A percentile compares a stretch with the other conserved stretches of the same genome.
Evolutionary conservation across 2,329 filamentous ascomycete species (phyloP).

Genomic region (Paradendryphiella salina): DNA sequence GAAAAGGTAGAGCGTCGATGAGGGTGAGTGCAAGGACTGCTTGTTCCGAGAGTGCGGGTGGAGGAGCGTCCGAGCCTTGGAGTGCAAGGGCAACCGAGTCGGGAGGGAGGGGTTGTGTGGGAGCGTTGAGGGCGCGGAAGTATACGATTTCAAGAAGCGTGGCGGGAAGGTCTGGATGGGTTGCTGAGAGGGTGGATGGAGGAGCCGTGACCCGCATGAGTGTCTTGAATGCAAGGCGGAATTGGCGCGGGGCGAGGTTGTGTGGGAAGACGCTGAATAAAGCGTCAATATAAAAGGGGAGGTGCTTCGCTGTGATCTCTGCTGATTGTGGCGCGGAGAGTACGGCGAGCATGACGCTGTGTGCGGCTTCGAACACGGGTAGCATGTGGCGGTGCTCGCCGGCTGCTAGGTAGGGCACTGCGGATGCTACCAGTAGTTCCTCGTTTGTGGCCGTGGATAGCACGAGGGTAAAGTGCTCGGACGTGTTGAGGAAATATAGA

Average conservation of each 20-base stretch:
- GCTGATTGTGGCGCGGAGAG: constrained; percentile 80
- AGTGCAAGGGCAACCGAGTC: constrained; percentile 48
- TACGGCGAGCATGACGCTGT: constrained; percentile 78
- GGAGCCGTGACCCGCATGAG: constrained; percentile 80
- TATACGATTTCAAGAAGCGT: constrained; percentile 77
- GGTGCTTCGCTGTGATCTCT: constrained; percentile 67
- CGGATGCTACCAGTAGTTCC: constrained; percentile 71
- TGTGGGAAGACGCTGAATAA: constrained; percentile 78
- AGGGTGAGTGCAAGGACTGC: constrained; percentile 75
- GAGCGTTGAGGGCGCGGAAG: constrained; percentile 63
- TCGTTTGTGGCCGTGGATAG: constrained; percentile 70
- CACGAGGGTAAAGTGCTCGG: constrained; percentile 77
- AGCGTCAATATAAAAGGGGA: constrained; percentile 82
- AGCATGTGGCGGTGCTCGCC: constrained; percentile 60
- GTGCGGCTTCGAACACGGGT: constrained; percentile 84
- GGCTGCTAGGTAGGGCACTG: constrained; percentile 72
- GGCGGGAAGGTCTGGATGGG: constrained; percentile 77
- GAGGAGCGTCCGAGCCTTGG: constrained; percentile 40
- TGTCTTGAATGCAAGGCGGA: constrained; percentile 84
- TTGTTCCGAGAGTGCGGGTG: constrained; percentile 69
- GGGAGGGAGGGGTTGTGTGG: constrained; percentile 49
- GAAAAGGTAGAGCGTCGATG: constrained; percentile 75
- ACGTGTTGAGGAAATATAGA: constrained; percentile 83
- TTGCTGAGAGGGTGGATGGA: constrained; percentile 72
- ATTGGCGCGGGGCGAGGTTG: constrained; percentile 80